Conservation (phyloP, 75 land plant genomes). For the Cupressus sempervirens region DNA sequence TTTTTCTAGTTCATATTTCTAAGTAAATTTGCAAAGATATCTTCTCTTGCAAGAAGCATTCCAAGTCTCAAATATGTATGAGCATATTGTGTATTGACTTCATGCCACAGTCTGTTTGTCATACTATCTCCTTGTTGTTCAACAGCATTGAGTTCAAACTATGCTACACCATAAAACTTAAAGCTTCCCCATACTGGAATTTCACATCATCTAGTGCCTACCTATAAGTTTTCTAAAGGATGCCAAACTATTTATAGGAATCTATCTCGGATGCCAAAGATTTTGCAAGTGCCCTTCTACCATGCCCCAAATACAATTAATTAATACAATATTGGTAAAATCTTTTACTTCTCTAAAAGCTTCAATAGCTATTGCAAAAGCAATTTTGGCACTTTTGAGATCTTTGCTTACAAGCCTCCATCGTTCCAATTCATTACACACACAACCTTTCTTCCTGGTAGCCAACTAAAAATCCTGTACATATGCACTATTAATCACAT, state of each 20-base stretch:
- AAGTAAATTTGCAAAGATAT: conserved; percentile 33
- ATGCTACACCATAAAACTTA: conserved; percentile 79
- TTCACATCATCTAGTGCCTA: conserved; percentile 61
- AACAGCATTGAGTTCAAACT: conserved; percentile 38
- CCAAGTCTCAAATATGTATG: conserved; percentile 92
- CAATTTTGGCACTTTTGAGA: conserved; percentile 60
- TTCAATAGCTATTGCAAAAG: conserved; percentile 71
- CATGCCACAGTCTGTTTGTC: conserved; percentile 44
- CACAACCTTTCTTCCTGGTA: conserved; percentile 88
- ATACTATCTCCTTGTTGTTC: conserved; percentile 25
- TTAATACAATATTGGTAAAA: conserved; percentile 73
- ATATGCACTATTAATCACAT: too few relatives aligned
- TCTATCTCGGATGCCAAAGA: conserved; percentile 62
- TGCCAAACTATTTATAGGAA: conserved; percentile 30
- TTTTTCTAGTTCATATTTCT: conserved; percentile 24
- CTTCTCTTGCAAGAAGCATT: conserved; percentile 83
- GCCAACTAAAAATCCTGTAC: conserved; percentile 50
- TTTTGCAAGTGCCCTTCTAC: conserved; percentile 87
- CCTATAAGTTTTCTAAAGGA: conserved; percentile 36
- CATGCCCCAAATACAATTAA: conserved; percentile 88
- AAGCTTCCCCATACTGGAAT: conserved; percentile 60
- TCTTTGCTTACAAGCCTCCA: conserved; percentile 54
- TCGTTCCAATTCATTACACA: conserved; percentile 90
- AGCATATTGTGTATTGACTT: conserved; percentile 83
- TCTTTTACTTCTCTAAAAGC: conserved; percentile 82